These are phyloP conservation scores for Erucastrum elatum DNA, from an alignment of 345 rosid species.

Conservation along the genomic window DNA sequence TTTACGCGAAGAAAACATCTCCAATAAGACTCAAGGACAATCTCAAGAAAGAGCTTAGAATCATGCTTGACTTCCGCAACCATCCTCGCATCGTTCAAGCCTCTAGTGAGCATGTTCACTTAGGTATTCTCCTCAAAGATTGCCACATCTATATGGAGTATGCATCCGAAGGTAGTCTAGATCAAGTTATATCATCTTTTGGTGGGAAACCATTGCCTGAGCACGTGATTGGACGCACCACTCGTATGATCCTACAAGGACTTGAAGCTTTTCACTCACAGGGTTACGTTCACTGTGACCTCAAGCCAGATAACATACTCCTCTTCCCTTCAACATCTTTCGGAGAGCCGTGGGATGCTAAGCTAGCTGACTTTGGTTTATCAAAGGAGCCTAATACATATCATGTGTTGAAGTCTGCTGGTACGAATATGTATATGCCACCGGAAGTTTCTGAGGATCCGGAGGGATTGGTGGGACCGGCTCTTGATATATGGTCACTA, in stretches of 20 bases:
- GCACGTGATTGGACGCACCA: background rate
- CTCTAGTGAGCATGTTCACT: background rate
- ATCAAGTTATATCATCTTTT: background rate
- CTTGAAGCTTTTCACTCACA: conserved; percentile 10
- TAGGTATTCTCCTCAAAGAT: background rate
- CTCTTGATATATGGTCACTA: conserved; percentile 20
- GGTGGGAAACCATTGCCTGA: background rate
- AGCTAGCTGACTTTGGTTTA: conserved; percentile 20
- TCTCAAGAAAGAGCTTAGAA: conserved; percentile 18
- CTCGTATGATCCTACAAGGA: conserved; percentile 28
- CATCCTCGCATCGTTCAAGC: conserved; percentile 4
- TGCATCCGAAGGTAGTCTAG: background rate
- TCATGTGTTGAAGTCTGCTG: background rate
- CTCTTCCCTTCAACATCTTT: background rate
- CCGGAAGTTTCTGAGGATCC: background rate
- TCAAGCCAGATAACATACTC: conserved; percentile 13
- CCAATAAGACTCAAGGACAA: background rate
- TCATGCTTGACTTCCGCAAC: conserved; percentile 1
- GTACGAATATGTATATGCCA: conserved; percentile 1
- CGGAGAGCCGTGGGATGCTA: conserved; percentile 23
- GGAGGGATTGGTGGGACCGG: background rate
- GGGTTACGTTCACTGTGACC: conserved; percentile 7
- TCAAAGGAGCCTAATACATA: conserved; percentile 7
- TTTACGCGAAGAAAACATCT: conserved; percentile 8
- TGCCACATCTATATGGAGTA: conserved; percentile 25